Base-by-base conservation (phyloP, 2,329 filamentous ascomycete species). In the Fusarium pininemorale region DNA sequence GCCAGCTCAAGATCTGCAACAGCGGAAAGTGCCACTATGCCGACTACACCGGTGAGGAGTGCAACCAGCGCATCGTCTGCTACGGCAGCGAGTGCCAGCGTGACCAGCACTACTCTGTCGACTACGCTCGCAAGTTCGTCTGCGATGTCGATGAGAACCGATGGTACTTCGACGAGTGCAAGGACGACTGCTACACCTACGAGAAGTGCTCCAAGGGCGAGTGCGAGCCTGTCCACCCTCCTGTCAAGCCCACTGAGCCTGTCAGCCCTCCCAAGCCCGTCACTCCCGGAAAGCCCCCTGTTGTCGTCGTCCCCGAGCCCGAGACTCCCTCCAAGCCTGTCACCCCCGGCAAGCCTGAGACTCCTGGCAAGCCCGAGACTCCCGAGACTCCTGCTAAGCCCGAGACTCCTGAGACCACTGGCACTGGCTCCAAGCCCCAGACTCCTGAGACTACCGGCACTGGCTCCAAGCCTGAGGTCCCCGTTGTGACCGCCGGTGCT, bases 11-110 rank as follows among this genome's bases (percentile, higher is more conserved):
- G 66, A 74, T 81, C 74, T 83, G 82, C 80, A 63, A 78, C 22
- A 66, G 77, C 7, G 76, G 79, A 7, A 58, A 77, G 6, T 81
- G 77, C 75, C 60, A 77, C 71, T 81, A 77, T 69, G 78, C 81
- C 47, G 71, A 77, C 66, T 82, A 78, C 79, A 48, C 76, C 24
- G 76, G 73, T 10, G 66, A 77, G 16, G 51, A 78, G 38, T 82
- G 80, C 78, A 75, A 75, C 62, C 80, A 78, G 66, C 82, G 83
- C 78, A 70, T 82, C 57, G 73, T 79, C 75, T 84, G 81, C 80
- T 75, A 75, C 68, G 76, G 79, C 51, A 75, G 72, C 62, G 72
- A 79, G 63, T 84, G 81, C 75, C 65, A 66, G 24, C 61, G 62
- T 58, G 71, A 75, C 32, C 79, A 78, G 72, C 69, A 77, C 57